Percentiles rank a stretch among this genome's conserved stretches.
phyloP scores from a whole-genome alignment of 2,329 filamentous ascomycete species.

The Helicocarpus griseus region DNA sequence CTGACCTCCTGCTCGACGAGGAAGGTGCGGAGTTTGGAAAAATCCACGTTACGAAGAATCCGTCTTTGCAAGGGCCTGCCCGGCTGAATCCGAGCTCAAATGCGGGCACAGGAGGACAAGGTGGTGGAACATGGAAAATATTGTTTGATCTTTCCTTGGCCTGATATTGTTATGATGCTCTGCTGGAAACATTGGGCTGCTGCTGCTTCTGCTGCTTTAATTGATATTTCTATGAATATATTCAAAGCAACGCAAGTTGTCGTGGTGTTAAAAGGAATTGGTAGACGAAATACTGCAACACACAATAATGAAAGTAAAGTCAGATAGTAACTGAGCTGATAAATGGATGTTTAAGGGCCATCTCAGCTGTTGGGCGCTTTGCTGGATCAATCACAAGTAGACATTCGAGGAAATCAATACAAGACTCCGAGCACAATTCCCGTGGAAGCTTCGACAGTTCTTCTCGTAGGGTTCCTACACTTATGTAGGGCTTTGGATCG shows the following conservation, averaged over 20 bases:
- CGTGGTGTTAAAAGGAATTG: too few relatives aligned
- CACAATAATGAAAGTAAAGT: not conserved
- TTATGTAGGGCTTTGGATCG: not conserved
- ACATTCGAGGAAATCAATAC: conserved; percentile 7
- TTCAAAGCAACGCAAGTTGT: too few relatives aligned
- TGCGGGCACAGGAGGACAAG: not conserved
- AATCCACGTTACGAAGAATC: not conserved
- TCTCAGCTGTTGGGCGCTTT: conserved; percentile 3
- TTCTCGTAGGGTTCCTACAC: conserved; percentile 2
- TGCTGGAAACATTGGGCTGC: too few relatives aligned
- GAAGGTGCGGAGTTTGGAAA: not conserved
- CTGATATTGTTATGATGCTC: too few relatives aligned
- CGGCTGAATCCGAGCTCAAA: not conserved
- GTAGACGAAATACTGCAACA: too few relatives aligned
- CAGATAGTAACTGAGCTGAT: conserved; percentile 1
- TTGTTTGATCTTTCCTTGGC: too few relatives aligned
- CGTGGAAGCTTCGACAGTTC: conserved; percentile 4
- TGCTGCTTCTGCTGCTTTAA: too few relatives aligned
- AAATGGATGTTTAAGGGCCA: conserved; percentile 6
- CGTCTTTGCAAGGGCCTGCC: not conserved
- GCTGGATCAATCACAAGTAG: conserved; percentile 6
- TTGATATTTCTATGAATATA: too few relatives aligned
- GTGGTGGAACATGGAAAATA: not conserved
- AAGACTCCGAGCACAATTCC: conserved; percentile 1
- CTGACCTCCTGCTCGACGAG: not conserved